Percentiles rank a stretch among this genome's conserved stretches.
Evolutionary conservation across 2,329 filamentous ascomycete species (phyloP).

Genomic region (Sporothrix dimorphospora): DNA sequence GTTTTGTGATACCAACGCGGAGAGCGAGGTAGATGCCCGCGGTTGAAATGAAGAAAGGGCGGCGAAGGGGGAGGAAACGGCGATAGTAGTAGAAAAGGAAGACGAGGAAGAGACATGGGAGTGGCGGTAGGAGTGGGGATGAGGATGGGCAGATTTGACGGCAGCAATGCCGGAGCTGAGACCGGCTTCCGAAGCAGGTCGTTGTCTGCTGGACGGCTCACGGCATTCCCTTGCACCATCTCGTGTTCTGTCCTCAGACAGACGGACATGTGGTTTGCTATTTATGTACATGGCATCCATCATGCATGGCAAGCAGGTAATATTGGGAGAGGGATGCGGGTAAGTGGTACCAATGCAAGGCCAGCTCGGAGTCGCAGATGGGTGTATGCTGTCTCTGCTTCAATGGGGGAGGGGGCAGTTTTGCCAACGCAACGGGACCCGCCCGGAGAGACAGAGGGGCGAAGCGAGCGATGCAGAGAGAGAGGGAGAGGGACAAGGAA

Average conservation of each 20-base stretch:
- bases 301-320: constrained; percentile 27
- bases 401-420: constrained; percentile 4
- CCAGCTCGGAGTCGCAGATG: constrained; percentile 32
- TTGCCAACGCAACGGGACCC: constrained; percentile 30
- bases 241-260: constrained; percentile 25
- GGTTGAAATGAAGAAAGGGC: neutral
- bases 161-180: constrained; percentile 24
- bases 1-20: neutral
- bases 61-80: neutral
- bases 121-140: neutral
- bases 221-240: constrained; percentile 21
- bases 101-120: constrained; percentile 3
- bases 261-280: constrained; percentile 34
- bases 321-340: constrained; percentile 29
- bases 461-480: constrained; percentile 22
- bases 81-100: neutral
- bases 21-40: neutral
- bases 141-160: constrained; percentile 13
- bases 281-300: constrained; percentile 35
- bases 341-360: constrained; percentile 36
- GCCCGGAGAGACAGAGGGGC: constrained; percentile 26
- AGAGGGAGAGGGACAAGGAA: constrained; percentile 4
- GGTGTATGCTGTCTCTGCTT: constrained; percentile 21
- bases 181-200: constrained; percentile 28
- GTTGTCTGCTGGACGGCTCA: constrained; percentile 24